These are phyloP conservation scores for Trichosporon faecale DNA, from an alignment of 1,284 basidiomycete species.

Conservation along the genomic window DNA sequence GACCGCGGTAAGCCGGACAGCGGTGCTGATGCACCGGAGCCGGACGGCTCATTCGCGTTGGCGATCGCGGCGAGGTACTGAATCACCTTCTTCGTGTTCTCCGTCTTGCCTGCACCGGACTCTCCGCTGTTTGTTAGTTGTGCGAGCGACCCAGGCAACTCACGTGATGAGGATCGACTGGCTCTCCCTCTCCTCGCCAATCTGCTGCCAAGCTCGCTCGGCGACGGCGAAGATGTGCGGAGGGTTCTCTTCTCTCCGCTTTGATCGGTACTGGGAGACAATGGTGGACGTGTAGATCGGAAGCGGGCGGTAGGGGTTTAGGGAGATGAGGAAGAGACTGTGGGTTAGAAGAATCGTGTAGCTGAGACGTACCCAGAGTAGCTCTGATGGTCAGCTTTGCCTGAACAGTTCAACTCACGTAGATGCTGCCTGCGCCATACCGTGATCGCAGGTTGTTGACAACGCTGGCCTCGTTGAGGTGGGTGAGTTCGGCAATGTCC, in stretches of 20 bases:
- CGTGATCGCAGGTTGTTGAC: constrained; percentile 92
- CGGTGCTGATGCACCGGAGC: constrained; percentile 49
- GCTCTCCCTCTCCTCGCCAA: constrained; percentile 95
- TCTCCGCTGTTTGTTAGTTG: constrained; percentile 66
- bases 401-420: constrained; percentile 63
- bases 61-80: constrained; percentile 98
- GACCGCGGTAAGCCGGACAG: constrained; percentile 45
- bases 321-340: constrained; percentile 80
- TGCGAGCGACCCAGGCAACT: constrained; percentile 47
- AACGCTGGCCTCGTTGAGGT: constrained; percentile 96
- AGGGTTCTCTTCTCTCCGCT: constrained; percentile 86
- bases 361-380: constrained; percentile 47
- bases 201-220: constrained; percentile 96
- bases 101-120: constrained; percentile 98
- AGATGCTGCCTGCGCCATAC: constrained; percentile 89
- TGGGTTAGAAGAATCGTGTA: constrained; percentile 4
- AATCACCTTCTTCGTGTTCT: constrained; percentile 99
- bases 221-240: constrained; percentile 98
- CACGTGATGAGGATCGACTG: constrained; percentile 98
- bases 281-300: constrained; percentile 92
- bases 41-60: constrained; percentile 61
- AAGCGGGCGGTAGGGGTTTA: constrained; percentile 93
- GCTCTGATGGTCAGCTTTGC: constrained; percentile 34
- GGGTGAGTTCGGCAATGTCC: constrained; percentile 97
- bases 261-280: constrained; percentile 86